Evolutionary conservation across 768 basidiomycete species (phyloP), one percentile per base, ranked within the genome.

Genomic region (Psilocybe sp.): DNA sequence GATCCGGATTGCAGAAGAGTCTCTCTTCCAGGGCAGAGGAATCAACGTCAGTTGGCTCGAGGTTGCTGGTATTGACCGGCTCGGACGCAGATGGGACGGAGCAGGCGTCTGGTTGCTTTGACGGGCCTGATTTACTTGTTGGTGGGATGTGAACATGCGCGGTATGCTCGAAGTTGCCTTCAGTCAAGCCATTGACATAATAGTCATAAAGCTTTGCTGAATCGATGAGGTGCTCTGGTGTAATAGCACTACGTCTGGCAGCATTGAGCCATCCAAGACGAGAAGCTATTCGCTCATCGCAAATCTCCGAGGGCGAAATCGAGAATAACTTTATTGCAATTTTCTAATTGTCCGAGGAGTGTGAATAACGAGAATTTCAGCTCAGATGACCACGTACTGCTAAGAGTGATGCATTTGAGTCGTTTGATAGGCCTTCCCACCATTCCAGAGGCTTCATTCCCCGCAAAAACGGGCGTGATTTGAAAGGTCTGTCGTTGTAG

Each of bases 281-380:
- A 0, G 63, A 66, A 5, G 63, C 65, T 1, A 61, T 62, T 4
- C 60, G 52, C 38, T 66, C 62, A 40, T 66, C 63, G 46, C 63
- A 66, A 18, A 64, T 57, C 42, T 66, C 59, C 0, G 63, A 66
- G 1, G 64, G 65, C 15, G 61, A 57, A 16, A 66, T 64, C 1
- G 59, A 62, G 38, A 63, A 64, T 13, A 63, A 11, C 19, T 57
- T 63, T 44, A 62, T 51, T 10, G 60, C 61, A 33, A 63, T 35
- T 9, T 35, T 38, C 53, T 55, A 51, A 19, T 37, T n/a, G n/a
- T n/a, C 13, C 15, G 37, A 50, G 31, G 11, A 36, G 39, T 23
- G 7, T 31, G 20, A 16, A 5, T 20, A 40, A n/a, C 19, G 3
- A 48, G 14, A 13, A 34, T 37, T 33, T 11, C n/a, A 8, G 15